These are phyloP conservation scores for Solanum pimpinellifolium DNA, from an alignment of 257 asterid species.

Conservation along the genomic window DNA sequence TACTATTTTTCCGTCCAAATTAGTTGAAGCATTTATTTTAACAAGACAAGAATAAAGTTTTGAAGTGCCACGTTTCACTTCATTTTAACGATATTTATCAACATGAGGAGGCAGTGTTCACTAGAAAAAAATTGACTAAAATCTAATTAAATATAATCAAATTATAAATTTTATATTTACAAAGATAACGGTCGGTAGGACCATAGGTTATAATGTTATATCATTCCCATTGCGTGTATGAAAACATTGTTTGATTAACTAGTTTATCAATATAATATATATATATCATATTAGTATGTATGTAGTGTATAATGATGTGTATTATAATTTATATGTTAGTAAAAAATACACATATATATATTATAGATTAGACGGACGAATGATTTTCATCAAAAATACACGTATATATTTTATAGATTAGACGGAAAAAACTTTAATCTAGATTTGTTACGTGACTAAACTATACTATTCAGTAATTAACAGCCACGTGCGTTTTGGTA, in stretches of 20 bases:
- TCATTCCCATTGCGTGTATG: not conserved
- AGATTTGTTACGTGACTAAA: not conserved
- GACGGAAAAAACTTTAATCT: not conserved
- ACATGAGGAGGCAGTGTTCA: not conserved
- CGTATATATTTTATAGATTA: not conserved
- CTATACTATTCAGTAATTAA: not conserved
- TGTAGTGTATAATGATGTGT: not conserved
- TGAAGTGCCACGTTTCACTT: not conserved
- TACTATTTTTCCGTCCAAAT: not conserved
- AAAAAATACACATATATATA: not conserved
- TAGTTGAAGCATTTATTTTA: not conserved
- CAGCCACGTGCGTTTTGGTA: not conserved
- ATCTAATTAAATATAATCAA: not conserved
- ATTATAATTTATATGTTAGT: not conserved
- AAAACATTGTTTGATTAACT: not conserved
- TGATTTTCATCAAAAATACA: not conserved
- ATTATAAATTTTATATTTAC: not conserved
- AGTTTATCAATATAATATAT: rapidly evolving
- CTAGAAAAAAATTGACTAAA: not conserved
- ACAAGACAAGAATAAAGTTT: not conserved
- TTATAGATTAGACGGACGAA: not conserved
- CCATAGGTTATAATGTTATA: not conserved
- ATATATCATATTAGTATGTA: no score
- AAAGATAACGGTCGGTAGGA: not conserved
- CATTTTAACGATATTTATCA: not conserved